These are phyloP conservation scores for Botrytis elliptica DNA, from an alignment of 2,329 filamentous ascomycete species.

Conservation along the genomic window DNA sequence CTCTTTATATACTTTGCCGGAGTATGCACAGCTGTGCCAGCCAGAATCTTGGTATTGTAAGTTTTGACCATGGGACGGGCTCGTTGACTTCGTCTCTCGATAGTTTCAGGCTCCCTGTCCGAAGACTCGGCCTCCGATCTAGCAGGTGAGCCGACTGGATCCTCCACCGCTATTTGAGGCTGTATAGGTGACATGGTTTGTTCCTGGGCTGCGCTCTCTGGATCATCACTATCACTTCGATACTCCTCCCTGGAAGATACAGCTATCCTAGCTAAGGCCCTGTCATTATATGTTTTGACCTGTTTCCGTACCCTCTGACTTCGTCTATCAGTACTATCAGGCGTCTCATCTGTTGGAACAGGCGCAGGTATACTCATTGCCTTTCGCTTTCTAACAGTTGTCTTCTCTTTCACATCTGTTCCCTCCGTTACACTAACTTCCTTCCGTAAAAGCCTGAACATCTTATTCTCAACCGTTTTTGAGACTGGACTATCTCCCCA, in stretches of 20 bases:
- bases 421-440: not conserved
- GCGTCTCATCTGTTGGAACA: not conserved
- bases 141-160: not conserved
- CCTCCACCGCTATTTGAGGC: not conserved
- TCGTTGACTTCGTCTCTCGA: not conserved
- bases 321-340: not conserved
- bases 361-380: not conserved
- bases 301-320: not conserved
- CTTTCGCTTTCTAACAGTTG: not conserved
- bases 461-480: not conserved
- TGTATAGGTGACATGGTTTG: not conserved
- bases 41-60: not conserved
- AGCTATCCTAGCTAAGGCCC: not conserved
- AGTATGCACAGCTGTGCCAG: not conserved
- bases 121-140: not conserved
- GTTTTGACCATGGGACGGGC: not conserved
- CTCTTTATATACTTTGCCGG: not conserved
- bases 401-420: not conserved
- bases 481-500: not conserved
- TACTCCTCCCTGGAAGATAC: not conserved
- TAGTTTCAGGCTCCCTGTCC: not conserved
- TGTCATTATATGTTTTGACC: not conserved
- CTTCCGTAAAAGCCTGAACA: not conserved
- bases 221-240: not conserved
- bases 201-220: not conserved